phyloP scores from a whole-genome alignment of 768 basidiomycete genomes.

The Podaxis sp. region DNA sequence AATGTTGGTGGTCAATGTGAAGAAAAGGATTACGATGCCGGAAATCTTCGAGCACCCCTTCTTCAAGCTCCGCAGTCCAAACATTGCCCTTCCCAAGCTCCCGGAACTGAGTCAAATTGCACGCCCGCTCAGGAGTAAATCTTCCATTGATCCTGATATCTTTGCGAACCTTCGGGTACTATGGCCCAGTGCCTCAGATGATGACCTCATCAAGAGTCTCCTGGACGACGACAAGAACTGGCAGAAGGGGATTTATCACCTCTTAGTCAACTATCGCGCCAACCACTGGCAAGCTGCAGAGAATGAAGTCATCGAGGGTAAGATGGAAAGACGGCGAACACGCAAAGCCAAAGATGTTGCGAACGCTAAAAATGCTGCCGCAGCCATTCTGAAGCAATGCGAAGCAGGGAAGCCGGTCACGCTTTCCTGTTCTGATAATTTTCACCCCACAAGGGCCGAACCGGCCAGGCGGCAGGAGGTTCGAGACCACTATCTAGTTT shows the following conservation, averaged over 20 bases:
- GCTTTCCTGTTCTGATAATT: constrained; percentile 44
- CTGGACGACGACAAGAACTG: constrained; percentile 68
- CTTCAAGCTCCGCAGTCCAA: constrained; percentile 52
- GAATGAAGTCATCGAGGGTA: constrained; percentile 32
- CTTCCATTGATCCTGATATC: constrained; percentile 83
- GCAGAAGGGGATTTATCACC: constrained; percentile 95
- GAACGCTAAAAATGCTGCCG: not conserved
- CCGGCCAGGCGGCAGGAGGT: constrained; percentile 6
- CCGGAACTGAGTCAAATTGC: constrained; percentile 68
- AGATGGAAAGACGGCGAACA: constrained; percentile 31
- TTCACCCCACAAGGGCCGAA: constrained; percentile 13
- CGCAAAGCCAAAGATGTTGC: constrained; percentile 23
- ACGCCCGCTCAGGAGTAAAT: constrained; percentile 54
- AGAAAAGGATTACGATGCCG: constrained; percentile 75
- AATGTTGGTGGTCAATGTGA: constrained; percentile 78
- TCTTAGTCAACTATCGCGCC: constrained; percentile 82
- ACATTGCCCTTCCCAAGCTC: constrained; percentile 34
- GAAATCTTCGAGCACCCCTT: constrained; percentile 82
- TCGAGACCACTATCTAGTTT: not conserved
- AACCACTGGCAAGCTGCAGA: constrained; percentile 61
- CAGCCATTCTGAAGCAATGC: constrained; percentile 23
- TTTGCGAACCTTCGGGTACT: constrained; percentile 86
- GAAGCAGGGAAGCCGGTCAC: constrained; percentile 57
- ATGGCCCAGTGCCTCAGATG: constrained; percentile 81
- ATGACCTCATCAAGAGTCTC: constrained; percentile 67